Percentiles rank a stretch among this genome's conserved stretches.
Conservation (phyloP, 2,329 filamentous ascomycete species). For the Alternaria postmessia region DNA sequence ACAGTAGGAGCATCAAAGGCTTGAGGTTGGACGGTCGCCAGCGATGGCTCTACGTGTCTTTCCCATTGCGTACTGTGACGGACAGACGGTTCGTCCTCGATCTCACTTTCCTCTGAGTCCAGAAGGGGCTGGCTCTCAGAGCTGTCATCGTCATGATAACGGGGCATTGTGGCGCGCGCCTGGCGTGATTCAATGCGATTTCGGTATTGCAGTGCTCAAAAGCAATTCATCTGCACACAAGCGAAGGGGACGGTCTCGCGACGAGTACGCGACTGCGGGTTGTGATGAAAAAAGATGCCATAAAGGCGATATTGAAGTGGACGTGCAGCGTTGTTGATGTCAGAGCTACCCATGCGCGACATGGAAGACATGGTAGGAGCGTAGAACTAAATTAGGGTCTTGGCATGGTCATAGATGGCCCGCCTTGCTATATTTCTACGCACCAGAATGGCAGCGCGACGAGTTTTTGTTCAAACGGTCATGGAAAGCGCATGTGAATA, state of each 20-base stretch:
- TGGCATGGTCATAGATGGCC: conserved; percentile 6
- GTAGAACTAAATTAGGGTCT: conserved; percentile 1
- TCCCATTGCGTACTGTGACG: conserved; percentile 42
- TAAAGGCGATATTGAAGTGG: conserved; percentile 16
- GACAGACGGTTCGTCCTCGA: conserved; percentile 24
- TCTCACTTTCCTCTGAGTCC: conserved; percentile 30
- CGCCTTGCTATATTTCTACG: neutral
- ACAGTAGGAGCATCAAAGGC: conserved; percentile 41
- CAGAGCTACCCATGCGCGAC: conserved; percentile 5
- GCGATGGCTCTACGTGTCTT: conserved; percentile 45
- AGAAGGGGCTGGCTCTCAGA: conserved; percentile 30
- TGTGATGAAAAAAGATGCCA: conserved; percentile 17
- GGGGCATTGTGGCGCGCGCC: conserved; percentile 13
- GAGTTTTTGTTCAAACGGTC: neutral
- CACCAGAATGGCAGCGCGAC: neutral
- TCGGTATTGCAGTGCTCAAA: conserved; percentile 12
- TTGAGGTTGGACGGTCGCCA: conserved; percentile 46
- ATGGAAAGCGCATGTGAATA: neutral
- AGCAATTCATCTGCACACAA: neutral
- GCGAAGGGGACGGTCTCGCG: neutral
- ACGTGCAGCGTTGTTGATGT: conserved; percentile 10
- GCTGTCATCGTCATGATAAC: conserved; percentile 23
- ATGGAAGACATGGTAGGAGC: conserved; percentile 6
- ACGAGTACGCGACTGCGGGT: conserved; percentile 1
- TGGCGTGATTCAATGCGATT: conserved; percentile 8